Evolutionary conservation across 495 filamentous ascomycete species (phyloP).

Genomic region (Podospora fimiseda): DNA sequence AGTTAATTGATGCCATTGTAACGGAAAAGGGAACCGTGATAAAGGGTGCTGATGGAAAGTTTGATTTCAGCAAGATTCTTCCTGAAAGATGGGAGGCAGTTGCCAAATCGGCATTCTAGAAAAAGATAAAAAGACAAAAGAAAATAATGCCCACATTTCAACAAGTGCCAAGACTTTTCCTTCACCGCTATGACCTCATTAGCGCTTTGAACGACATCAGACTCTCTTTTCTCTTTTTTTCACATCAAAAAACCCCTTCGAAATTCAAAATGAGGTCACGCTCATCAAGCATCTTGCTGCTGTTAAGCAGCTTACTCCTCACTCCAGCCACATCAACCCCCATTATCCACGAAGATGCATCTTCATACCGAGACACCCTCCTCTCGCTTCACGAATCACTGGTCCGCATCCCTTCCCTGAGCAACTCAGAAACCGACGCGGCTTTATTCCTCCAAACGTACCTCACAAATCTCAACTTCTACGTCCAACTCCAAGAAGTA

Average conservation of each 20-base stretch:
- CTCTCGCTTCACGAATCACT: constrained; percentile 72
- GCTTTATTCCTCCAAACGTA: constrained; percentile 62
- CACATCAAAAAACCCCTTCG: neutral
- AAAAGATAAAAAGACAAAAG: neutral
- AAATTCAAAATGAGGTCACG: constrained; percentile 13
- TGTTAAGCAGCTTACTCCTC: constrained; percentile 6
- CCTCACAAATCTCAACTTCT: constrained; percentile 42
- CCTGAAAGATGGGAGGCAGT: constrained; percentile 43
- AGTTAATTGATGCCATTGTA: constrained; percentile 86
- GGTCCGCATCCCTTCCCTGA: constrained; percentile 68
- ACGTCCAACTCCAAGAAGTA: constrained; percentile 58
- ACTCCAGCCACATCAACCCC: neutral
- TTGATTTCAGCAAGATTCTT: constrained; percentile 56
- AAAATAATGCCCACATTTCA: too few species aligned
- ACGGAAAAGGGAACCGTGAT: constrained; percentile 87
- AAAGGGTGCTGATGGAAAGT: constrained; percentile 65
- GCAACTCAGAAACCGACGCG: constrained; percentile 62
- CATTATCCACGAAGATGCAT: constrained; percentile 9
- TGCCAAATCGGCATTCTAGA: constrained; percentile 2
- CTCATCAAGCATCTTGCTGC: constrained; percentile 6
- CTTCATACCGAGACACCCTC: constrained; percentile 44
- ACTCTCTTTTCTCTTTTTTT: neutral
- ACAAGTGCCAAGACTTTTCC: neutral
- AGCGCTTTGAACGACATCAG: neutral
- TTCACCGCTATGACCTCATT: constrained; percentile 10